These are phyloP conservation scores for Neonectria coccinea DNA, from an alignment of 2,329 filamentous ascomycete genomes.

Conservation along the genomic window DNA sequence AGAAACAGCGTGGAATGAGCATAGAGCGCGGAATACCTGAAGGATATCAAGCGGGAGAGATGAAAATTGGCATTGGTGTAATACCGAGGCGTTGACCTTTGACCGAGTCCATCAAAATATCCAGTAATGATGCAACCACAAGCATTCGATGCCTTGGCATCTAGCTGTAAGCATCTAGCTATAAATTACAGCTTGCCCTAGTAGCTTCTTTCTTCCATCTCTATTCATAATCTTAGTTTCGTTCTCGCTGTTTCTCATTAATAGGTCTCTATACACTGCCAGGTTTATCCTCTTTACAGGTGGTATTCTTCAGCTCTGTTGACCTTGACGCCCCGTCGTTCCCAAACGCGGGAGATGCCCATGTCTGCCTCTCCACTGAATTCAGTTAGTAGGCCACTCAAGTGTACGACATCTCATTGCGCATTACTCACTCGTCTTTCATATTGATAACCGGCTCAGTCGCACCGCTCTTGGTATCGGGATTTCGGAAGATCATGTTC, in stretches of 20 bases:
- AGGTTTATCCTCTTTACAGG: constrained; percentile 23
- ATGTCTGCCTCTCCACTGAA: constrained; percentile 38
- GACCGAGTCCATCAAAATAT: background rate
- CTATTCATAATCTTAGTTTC: background rate
- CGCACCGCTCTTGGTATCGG: constrained; percentile 30
- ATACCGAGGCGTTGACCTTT: too few species aligned
- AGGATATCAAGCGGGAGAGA: background rate
- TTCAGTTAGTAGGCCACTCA: rapidly evolving
- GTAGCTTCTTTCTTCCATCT: background rate
- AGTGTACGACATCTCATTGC: rapidly evolving
- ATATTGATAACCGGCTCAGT: constrained; percentile 36
- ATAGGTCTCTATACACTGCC: background rate
- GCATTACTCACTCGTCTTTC: constrained; percentile 41
- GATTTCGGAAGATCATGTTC: constrained; percentile 45
- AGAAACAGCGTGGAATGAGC: constrained; percentile 9
- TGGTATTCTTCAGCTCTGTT: constrained; percentile 39
- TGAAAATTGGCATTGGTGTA: too few species aligned
- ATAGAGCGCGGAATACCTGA: background rate
- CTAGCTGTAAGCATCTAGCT: background rate
- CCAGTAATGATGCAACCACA: background rate
- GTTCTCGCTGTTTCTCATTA: background rate
- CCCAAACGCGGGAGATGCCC: constrained; percentile 39
- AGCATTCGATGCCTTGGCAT: background rate
- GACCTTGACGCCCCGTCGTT: constrained; percentile 39
- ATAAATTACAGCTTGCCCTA: background rate